A percentile compares a stretch with the other conserved stretches of the same genome.
Conservation (phyloP, 352 stramenopile species). For the Pythium diclinum region DNA sequence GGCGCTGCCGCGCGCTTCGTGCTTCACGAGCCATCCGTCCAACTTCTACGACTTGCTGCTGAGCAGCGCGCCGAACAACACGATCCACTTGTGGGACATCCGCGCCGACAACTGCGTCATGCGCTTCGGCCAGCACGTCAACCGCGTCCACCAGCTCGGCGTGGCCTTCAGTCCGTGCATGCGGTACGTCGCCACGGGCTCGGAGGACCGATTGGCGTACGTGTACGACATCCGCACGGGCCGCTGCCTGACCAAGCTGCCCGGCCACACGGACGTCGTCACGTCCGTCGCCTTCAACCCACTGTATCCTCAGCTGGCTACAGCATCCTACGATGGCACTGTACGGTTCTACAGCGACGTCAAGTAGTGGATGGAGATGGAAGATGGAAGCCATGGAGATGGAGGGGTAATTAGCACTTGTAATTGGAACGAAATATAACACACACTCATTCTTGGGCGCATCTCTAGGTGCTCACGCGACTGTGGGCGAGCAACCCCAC, state of each 20-base stretch:
- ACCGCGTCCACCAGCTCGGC: constrained; percentile 73
- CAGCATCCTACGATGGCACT: constrained; percentile 63
- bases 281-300: constrained; percentile 79
- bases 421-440: constrained; percentile 41
- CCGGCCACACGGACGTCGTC: constrained; percentile 72
- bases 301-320: constrained; percentile 76
- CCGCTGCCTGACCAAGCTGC: constrained; percentile 51
- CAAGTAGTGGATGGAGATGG: neutral
- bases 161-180: constrained; percentile 87
- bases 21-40: constrained; percentile 60
- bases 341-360: constrained; percentile 50
- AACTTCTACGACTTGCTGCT: constrained; percentile 86
- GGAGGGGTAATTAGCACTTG: constrained; percentile 28
- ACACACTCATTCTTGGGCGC: constrained; percentile 34
- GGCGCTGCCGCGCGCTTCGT: constrained; percentile 57
- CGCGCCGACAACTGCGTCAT: constrained; percentile 84
- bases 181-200: constrained; percentile 86
- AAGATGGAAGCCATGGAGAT: neutral
- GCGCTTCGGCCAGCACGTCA: constrained; percentile 80
- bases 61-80: constrained; percentile 67
- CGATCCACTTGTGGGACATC: constrained; percentile 83
- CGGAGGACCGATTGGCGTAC: constrained; percentile 77
- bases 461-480: constrained; percentile 21
- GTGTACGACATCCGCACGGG: constrained; percentile 86
- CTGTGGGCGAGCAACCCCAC: constrained; percentile 8